phyloP scores from a whole-genome alignment of 1,284 basidiomycete species.

The Ceratobasidium sp. region DNA sequence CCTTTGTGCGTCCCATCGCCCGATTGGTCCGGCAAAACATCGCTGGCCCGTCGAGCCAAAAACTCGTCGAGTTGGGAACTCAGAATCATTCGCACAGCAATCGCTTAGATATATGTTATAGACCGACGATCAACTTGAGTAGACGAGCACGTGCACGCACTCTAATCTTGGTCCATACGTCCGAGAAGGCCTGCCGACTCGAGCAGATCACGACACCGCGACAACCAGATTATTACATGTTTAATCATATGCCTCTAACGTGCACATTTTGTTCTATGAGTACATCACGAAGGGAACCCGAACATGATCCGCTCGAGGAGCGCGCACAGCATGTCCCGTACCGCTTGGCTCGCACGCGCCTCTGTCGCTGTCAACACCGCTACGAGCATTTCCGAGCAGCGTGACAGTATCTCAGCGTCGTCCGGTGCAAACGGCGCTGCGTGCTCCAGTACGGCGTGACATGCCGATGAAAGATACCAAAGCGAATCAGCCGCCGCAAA shows the following conservation, averaged over 20 bases:
- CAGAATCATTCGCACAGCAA: constrained; percentile 29
- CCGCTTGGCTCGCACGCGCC: not conserved
- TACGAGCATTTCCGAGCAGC: constrained; percentile 20
- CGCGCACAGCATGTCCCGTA: constrained; percentile 24
- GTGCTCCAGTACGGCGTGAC: constrained; percentile 23
- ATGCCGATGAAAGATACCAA: constrained; percentile 31
- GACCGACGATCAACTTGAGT: constrained; percentile 3
- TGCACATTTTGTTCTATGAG: not conserved
- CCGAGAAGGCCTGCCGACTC: constrained; percentile 12
- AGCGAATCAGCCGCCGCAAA: constrained; percentile 18
- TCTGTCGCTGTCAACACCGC: not conserved
- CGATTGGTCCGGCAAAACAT: constrained; percentile 22
- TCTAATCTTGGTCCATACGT: not conserved
- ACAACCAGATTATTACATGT: too few relatives aligned
- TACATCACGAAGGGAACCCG: constrained; percentile 16
- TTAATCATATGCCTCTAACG: not conserved
- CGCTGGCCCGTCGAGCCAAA: not conserved
- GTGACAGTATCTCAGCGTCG: not conserved
- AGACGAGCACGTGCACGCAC: not conserved
- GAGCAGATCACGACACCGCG: not conserved
- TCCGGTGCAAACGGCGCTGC: not conserved
- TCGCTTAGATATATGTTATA: constrained; percentile 7
- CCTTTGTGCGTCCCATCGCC: not conserved
- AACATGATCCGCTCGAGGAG: constrained; percentile 39
- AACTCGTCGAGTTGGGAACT: constrained; percentile 23